phyloP scores from a whole-genome alignment of 495 filamentous ascomycete genomes.

The Alectoria sarmentosa region DNA sequence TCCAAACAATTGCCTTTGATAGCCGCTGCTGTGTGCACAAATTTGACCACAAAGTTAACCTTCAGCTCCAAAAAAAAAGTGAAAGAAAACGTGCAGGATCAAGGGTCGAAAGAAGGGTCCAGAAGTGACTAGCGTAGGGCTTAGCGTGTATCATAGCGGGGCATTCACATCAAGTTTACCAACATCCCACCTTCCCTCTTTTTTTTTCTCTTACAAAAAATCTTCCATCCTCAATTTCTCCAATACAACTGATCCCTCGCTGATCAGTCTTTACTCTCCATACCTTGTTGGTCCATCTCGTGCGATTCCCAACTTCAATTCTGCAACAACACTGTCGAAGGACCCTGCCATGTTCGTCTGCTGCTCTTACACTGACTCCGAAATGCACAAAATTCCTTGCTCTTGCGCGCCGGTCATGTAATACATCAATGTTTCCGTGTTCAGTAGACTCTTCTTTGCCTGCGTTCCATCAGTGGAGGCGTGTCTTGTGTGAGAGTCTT shows the following conservation, averaged over 20 bases:
- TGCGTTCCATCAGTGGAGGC: constrained; percentile 29
- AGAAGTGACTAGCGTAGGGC: too few relatives aligned
- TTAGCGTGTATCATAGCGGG: constrained; percentile 20
- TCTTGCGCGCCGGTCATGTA: constrained; percentile 28
- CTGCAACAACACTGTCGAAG: constrained; percentile 16
- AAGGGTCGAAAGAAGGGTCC: constrained; percentile 1
- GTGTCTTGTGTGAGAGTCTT: constrained; percentile 33
- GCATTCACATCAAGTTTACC: constrained; percentile 19
- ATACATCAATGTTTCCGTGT: constrained; percentile 25
- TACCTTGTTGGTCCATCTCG: neutral
- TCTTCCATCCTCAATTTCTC: neutral
- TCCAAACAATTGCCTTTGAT: constrained; percentile 1
- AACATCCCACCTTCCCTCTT: constrained; percentile 28
- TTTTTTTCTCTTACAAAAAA: constrained; percentile 14
- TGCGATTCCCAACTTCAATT: neutral
- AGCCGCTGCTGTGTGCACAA: neutral
- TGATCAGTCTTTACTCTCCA: neutral
- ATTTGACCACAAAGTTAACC: too few relatives aligned
- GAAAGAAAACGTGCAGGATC: neutral
- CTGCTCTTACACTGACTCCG: constrained; percentile 26
- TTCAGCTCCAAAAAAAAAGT: neutral
- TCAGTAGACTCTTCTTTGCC: constrained; percentile 27
- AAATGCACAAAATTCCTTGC: constrained; percentile 19
- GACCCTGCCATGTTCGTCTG: constrained; percentile 29
- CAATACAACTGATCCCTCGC: neutral